A percentile compares a stretch with the other conserved stretches of the same genome.
Evolutionary conservation across 2,329 filamentous ascomycete genomes (phyloP).

Genomic region (Exophiala sp.): DNA sequence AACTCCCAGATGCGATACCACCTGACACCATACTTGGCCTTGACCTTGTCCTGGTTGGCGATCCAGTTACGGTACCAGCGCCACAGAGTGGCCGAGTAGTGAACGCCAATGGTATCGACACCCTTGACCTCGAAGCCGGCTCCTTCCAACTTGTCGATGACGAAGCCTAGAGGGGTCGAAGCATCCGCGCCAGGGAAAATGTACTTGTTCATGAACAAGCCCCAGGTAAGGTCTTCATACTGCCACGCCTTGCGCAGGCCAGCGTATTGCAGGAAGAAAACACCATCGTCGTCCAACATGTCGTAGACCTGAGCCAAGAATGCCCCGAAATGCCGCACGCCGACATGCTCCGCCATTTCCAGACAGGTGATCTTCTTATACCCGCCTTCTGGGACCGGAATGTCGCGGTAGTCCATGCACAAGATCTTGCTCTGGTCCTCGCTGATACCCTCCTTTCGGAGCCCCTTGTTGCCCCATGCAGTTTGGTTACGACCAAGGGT

Average conservation of each 20-base stretch:
- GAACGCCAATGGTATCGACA: conserved; percentile 88
- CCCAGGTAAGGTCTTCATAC: conserved; percentile 97
- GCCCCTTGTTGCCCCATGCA: conserved; percentile 87
- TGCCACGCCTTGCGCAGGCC: conserved; percentile 94
- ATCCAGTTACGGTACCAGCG: conserved; percentile 99
- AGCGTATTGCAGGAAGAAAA: conserved; percentile 93
- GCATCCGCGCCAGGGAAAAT: conserved; percentile 96
- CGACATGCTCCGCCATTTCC: conserved; percentile 98
- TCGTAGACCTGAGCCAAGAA: conserved; percentile 86
- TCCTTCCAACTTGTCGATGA: conserved; percentile 75
- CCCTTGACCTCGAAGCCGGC: conserved; percentile 87
- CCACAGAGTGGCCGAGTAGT: conserved; percentile 96
- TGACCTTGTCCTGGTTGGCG: conserved; percentile 83
- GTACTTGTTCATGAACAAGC: conserved; percentile 99
- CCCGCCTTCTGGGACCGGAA: conserved; percentile 66
- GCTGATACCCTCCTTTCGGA: conserved; percentile 72
- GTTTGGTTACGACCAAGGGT: conserved; percentile 96
- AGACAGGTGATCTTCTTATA: conserved; percentile 97
- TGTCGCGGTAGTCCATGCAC: conserved; percentile 96
- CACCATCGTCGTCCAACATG: conserved; percentile 93
- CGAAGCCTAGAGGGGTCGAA: conserved; percentile 83
- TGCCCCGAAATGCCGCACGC: conserved; percentile 74
- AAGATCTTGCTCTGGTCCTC: conserved; percentile 87
- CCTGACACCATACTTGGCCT: conserved; percentile 87
- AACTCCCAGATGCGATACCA: conserved; percentile 97